Conservation (phyloP, 352 stramenopile species). For the Globisporangium paroecandrum region DNA sequence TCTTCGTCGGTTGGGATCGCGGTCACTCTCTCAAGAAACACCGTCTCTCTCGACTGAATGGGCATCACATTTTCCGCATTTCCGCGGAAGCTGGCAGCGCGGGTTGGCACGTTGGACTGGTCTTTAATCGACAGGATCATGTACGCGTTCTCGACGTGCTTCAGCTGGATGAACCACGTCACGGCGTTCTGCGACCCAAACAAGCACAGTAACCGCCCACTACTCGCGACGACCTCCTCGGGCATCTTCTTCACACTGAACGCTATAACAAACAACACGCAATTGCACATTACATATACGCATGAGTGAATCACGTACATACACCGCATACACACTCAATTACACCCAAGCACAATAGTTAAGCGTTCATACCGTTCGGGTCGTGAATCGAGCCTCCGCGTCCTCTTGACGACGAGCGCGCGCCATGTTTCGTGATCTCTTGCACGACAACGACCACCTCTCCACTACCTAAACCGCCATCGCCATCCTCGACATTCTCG, state of each 20-base stretch:
- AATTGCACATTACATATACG: background rate
- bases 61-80: conserved; percentile 1
- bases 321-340: background rate
- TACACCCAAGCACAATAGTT: background rate
- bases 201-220: conserved; percentile 53
- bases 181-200: conserved; percentile 47
- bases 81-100: conserved; percentile 1
- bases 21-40: conserved; percentile 17
- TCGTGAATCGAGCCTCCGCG: conserved; percentile 23
- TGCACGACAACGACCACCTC: conserved; percentile 58
- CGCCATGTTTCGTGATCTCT: conserved; percentile 46
- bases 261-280: conserved; percentile 18
- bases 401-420: conserved; percentile 20
- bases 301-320: background rate
- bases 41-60: conserved; percentile 13
- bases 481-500: background rate
- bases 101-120: background rate
- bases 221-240: conserved; percentile 64
- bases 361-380: conserved; percentile 31
- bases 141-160: conserved; percentile 67
- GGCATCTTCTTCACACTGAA: conserved; percentile 80
- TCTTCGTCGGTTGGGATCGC: conserved; percentile 7
- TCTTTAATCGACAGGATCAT: conserved; percentile 65
- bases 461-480: conserved; percentile 17
- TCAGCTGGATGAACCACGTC: conserved; percentile 70